Base-by-base conservation (phyloP, 2,329 filamentous ascomycete species). In the Didymella glomerata region DNA sequence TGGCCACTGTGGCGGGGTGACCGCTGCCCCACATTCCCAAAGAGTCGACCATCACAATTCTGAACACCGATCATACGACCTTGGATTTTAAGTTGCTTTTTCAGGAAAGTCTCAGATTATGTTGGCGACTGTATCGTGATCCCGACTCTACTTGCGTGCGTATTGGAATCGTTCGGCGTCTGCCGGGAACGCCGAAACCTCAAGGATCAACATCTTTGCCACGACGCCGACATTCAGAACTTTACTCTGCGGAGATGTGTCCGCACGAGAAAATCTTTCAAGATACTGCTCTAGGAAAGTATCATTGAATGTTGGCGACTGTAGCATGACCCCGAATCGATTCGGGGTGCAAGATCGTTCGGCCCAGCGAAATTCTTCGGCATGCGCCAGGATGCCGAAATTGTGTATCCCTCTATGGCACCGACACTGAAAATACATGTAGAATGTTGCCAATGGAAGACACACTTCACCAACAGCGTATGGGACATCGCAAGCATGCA, bases 121-220 rank as follows among this genome's bases (percentile, higher is more conserved):
- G 42, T 52, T 25, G 54, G n/a, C n/a, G 6, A 24, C 42, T 48
- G 54, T 36, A 50, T 44, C 42, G 48, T 22, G 54, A 48, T 51
- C 16, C 27, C 46, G 41, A 30, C 7, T 22, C 20, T 10, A 34
- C 40, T 57, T 30, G 41, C n/a, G n/a, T n/a, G n/a, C n/a, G n/a
- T n/a, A n/a, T n/a, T n/a, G 13, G 25, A 18, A 36, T 45, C 28
- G 20, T 18, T 38, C 22, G 49, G 41, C 4, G 2, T 25, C 11
- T 22, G 46, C 9, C 6, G n/a, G 2, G 44, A 13, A 10, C 11
- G 10, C 44, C 44, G 44, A 30, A 22, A 22, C 14, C 16, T 9
- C 1, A n/a, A 16, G 5, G 7, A 16, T 10, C n/a, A n/a, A n/a
- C n/a, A n/a, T n/a, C n/a, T 34, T 14, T 34, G 32, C 32, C 4